Evolutionary conservation across 148 eudicot genomes (phyloP).

Genomic region (Drosera capensis): DNA sequence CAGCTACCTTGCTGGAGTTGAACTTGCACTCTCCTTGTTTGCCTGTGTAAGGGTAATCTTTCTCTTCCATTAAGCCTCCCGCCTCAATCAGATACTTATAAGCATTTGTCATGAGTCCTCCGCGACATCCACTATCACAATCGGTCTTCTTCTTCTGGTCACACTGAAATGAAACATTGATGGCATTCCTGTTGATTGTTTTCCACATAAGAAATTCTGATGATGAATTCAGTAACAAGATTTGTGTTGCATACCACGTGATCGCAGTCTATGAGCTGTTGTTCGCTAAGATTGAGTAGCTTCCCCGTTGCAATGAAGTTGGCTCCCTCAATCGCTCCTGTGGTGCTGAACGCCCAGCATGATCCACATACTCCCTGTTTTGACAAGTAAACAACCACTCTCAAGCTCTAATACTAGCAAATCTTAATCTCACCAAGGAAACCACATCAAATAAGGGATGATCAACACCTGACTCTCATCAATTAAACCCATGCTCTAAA

Average conservation of each 20-base stretch:
- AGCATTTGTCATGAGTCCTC: constrained; percentile 91
- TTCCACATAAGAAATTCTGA: too few species aligned
- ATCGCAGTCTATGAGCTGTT: constrained; percentile 91
- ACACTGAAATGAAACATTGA: constrained; percentile 24
- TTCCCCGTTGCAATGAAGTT: constrained; percentile 80
- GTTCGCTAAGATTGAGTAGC: constrained; percentile 75
- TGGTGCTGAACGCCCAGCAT: constrained; percentile 95
- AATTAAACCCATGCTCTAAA: too few species aligned
- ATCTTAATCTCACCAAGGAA: too few species aligned
- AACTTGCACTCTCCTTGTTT: constrained; percentile 59
- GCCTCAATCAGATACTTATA: constrained; percentile 58
- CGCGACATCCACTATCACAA: constrained; percentile 64
- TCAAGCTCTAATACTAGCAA: too few species aligned
- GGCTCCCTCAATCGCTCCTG: constrained; percentile 84
- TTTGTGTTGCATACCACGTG: constrained; percentile 12
- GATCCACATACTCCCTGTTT: constrained; percentile 80
- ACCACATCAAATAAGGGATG: too few species aligned
- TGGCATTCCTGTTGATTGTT: too few species aligned
- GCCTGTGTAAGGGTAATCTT: constrained; percentile 62
- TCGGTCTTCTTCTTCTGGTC: constrained; percentile 31
- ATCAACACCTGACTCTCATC: too few species aligned
- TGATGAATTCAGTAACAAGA: too few species aligned
- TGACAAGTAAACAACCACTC: too few species aligned
- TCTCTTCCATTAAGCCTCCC: constrained; percentile 66
- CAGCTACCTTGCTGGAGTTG: constrained; percentile 34